Evolutionary conservation across 2,329 filamentous ascomycete genomes (phyloP).

Genomic region (Botrytis porri): DNA sequence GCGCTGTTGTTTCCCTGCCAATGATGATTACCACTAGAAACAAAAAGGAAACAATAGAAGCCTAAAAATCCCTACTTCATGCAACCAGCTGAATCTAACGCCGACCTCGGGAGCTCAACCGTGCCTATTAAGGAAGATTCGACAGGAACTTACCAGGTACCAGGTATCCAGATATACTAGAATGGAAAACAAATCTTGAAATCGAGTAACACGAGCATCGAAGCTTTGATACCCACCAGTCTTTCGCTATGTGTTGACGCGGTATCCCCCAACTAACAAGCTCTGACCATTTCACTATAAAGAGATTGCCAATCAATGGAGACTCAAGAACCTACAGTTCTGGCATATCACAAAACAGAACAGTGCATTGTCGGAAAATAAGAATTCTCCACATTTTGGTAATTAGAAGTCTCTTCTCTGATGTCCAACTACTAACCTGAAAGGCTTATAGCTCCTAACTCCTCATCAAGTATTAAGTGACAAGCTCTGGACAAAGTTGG

Average conservation of each 20-base stretch:
- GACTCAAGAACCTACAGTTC: constrained; percentile 2
- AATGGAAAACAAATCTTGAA: constrained; percentile 8
- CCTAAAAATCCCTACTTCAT: constrained; percentile 1
- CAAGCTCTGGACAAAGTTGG: not conserved
- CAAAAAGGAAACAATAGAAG: constrained; percentile 10
- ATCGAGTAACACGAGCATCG: constrained; percentile 6
- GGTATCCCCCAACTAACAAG: not conserved
- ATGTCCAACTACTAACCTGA: not conserved
- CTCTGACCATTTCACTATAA: constrained; percentile 4
- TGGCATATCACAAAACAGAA: not conserved
- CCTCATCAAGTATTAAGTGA: not conserved
- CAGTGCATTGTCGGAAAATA: constrained; percentile 4
- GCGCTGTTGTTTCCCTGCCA: constrained; percentile 7
- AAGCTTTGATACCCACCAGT: not conserved
- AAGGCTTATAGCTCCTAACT: not conserved
- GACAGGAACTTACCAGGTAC: constrained; percentile 11
- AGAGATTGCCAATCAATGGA: constrained; percentile 6
- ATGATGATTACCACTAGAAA: not conserved
- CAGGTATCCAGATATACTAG: constrained; percentile 2
- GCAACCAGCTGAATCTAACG: constrained; percentile 1
- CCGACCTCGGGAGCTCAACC: constrained; percentile 9
- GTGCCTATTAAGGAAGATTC: not conserved
- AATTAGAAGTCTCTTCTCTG: constrained; percentile 1
- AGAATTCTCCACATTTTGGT: not conserved
- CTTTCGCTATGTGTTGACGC: not conserved